phyloP scores from a whole-genome alignment of 2,329 filamentous ascomycete genomes.

The Fusarium sp. region DNA sequence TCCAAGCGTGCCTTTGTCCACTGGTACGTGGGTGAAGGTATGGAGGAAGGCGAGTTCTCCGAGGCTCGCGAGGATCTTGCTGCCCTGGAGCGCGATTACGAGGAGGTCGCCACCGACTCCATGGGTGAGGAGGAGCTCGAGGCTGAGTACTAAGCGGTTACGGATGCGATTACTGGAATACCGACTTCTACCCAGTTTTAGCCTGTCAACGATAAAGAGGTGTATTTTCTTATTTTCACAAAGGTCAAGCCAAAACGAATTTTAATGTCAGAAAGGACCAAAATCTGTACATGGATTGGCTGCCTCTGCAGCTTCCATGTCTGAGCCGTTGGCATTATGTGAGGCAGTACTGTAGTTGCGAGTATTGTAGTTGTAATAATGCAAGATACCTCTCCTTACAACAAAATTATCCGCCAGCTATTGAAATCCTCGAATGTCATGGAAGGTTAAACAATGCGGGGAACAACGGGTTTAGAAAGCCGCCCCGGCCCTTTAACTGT shows the following conservation, averaged over 20 bases:
- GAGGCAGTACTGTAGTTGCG: constrained; percentile 28
- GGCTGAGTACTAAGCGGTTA: constrained; percentile 82
- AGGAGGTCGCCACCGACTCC: constrained; percentile 96
- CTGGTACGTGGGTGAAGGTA: constrained; percentile 99
- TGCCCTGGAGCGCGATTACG: constrained; percentile 97
- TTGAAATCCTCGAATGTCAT: neutral
- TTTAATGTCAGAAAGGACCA: constrained; percentile 50
- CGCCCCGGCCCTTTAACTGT: neutral
- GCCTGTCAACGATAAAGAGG: constrained; percentile 45
- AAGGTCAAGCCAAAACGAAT: constrained; percentile 49
- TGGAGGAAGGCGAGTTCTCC: constrained; percentile 99
- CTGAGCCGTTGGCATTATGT: constrained; percentile 20
- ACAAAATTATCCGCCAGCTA: neutral
- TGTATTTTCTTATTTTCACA: constrained; percentile 52
- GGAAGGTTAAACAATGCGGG: constrained; percentile 10
- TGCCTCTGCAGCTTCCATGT: constrained; percentile 16
- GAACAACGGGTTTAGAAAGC: constrained; percentile 13
- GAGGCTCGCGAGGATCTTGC: constrained; percentile 99
- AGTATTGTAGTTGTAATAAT: constrained; percentile 34
- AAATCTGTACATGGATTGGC: constrained; percentile 46
- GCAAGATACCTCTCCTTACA: constrained; percentile 17
- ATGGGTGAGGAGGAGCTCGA: constrained; percentile 87
- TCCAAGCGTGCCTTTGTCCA: constrained; percentile 99
- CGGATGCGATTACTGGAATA: constrained; percentile 38
- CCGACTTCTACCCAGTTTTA: constrained; percentile 40